These are phyloP conservation scores for Leishmania martiniquensis DNA, from an alignment of 208 protist genomes.

Conservation along the genomic window DNA sequence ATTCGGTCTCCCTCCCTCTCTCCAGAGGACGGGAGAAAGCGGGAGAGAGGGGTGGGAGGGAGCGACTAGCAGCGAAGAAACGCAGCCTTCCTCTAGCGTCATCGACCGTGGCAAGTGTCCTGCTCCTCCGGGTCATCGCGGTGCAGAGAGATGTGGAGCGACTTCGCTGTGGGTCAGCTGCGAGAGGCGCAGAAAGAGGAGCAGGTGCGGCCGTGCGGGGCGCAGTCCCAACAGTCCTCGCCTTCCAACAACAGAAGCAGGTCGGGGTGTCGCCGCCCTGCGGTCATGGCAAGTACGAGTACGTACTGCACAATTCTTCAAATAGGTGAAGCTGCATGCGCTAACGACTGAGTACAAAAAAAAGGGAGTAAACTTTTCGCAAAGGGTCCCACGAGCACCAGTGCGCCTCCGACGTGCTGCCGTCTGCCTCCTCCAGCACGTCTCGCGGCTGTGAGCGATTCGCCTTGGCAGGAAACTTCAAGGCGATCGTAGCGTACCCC, in stretches of 20 bases:
- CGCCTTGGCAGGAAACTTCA: slow-evolving; percentile 75
- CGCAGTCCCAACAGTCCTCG: background rate
- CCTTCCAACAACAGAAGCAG: background rate
- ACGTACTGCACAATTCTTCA: background rate
- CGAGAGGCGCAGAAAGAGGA: background rate
- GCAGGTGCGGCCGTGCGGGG: background rate
- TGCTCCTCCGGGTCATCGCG: no score
- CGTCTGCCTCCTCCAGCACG: slow-evolving; percentile 29
- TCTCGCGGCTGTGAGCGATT: slow-evolving; percentile 34
- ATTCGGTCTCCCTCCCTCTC: no score
- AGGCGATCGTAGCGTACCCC: slow-evolving; percentile 75
- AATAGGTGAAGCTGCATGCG: background rate
- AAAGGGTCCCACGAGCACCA: slow-evolving; percentile 70
- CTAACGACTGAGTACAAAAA: slow-evolving; percentile 76
- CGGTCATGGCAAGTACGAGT: background rate
- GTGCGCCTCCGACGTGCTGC: slow-evolving; percentile 43
- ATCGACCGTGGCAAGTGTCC: no score
- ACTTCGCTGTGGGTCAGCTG: background rate
- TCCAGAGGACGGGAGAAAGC: no score
- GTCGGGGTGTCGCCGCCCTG: background rate
- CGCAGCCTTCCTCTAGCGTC: no score
- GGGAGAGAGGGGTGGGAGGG: no score
- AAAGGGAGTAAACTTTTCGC: slow-evolving; percentile 69
- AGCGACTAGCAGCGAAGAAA: no score
- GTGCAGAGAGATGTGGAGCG: background rate